Percentiles rank a stretch among this genome's conserved stretches.
Conservation (phyloP, 169 alveolate genomes). For the Plasmodium sp. region DNA sequence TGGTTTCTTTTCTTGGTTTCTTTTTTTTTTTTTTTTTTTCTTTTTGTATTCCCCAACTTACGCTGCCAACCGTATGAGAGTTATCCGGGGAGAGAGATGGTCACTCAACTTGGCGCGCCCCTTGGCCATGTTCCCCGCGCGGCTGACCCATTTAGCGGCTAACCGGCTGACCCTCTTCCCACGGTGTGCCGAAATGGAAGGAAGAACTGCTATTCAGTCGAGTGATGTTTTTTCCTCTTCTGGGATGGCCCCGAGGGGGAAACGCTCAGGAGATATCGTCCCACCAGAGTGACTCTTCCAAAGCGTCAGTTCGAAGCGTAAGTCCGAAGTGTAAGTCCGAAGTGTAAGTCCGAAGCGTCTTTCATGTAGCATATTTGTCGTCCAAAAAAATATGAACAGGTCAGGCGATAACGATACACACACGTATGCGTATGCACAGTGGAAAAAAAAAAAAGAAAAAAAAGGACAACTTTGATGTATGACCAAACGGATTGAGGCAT, state of each 20-base stretch:
- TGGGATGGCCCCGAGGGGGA: background rate
- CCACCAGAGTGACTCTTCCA: background rate
- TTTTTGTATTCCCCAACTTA: background rate
- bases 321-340: too few species aligned
- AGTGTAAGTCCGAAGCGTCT: background rate
- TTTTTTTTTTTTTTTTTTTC: background rate
- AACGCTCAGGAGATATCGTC: background rate
- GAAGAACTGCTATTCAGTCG: background rate
- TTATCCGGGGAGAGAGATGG: background rate
- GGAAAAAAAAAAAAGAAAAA: background rate
- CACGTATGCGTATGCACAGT: background rate
- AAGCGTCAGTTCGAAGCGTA: background rate
- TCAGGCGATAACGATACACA: background rate
- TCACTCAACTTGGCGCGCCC: background rate
- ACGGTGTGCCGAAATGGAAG: background rate
- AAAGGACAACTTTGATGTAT: background rate
- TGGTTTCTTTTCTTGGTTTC: too few species aligned
- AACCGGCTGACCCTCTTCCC: background rate
- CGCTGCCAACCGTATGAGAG: background rate
- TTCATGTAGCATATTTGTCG: background rate
- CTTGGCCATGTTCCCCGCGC: background rate
- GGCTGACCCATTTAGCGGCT: background rate
- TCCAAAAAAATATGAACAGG: background rate
- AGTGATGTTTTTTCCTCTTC: background rate
- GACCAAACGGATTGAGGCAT: background rate